A percentile compares a stretch with the other conserved stretches of the same genome.
These are phyloP conservation scores for Vinca major DNA, from an alignment of 305 asterid genomes.

Conservation along the genomic window DNA sequence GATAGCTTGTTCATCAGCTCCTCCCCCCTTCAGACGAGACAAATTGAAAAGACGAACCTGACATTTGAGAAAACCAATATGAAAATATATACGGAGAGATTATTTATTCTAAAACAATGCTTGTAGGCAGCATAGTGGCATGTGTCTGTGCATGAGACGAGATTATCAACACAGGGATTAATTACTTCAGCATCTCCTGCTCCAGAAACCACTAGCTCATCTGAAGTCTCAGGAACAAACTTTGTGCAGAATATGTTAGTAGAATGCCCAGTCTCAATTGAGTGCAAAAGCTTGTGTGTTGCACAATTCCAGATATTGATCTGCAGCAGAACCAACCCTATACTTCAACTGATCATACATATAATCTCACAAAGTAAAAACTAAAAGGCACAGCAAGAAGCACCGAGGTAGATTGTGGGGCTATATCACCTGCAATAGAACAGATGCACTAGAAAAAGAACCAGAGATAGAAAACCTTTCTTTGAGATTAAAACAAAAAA, in stretches of 20 bases:
- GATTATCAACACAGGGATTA: slow-evolving; percentile 19
- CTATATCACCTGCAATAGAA: background rate
- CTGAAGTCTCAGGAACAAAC: slow-evolving; percentile 88
- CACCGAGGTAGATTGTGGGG: background rate
- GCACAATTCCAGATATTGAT: slow-evolving; percentile 86
- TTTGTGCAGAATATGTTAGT: slow-evolving; percentile 93
- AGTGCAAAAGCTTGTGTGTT: slow-evolving; percentile 60
- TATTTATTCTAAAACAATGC: background rate
- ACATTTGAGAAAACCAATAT: slow-evolving; percentile 17
- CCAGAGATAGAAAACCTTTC: too few relatives aligned
- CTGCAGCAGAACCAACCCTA: slow-evolving; percentile 38
- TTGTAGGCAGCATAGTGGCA: slow-evolving; percentile 6
- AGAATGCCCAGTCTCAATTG: slow-evolving; percentile 89
- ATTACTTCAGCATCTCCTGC: slow-evolving; percentile 97
- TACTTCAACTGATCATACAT: background rate
- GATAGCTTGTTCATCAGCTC: slow-evolving; percentile 37
- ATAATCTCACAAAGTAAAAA: background rate
- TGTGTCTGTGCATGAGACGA: background rate
- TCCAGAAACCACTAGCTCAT: slow-evolving; percentile 92
- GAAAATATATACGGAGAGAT: background rate
- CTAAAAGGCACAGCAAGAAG: background rate
- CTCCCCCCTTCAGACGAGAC: slow-evolving; percentile 54
- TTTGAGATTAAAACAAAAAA: too few relatives aligned
- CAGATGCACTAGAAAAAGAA: background rate
- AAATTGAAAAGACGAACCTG: slow-evolving; percentile 93